Percentiles rank a stretch among this genome's conserved stretches.
Evolutionary conservation across 2,329 filamentous ascomycete genomes (phyloP).

Genomic region (Alternaria sp.): DNA sequence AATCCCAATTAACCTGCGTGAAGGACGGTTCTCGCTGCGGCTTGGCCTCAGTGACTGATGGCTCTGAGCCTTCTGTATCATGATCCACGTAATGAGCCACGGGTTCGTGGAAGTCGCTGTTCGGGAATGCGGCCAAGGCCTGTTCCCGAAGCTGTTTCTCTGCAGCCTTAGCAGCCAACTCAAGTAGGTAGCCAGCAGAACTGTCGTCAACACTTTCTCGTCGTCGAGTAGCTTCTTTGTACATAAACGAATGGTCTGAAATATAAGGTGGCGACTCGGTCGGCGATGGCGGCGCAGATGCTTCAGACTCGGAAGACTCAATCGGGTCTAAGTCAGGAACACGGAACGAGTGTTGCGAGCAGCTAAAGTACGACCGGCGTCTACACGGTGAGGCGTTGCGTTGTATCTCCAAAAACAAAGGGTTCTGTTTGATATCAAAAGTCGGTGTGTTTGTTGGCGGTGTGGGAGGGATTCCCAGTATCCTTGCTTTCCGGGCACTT

Average conservation of each 20-base stretch:
- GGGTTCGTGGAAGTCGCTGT: conserved; percentile 70
- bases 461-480: conserved; percentile 59
- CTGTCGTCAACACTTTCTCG: conserved; percentile 75
- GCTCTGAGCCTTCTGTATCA: conserved; percentile 54
- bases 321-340: conserved; percentile 68
- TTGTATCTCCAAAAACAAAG: conserved; percentile 45
- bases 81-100: conserved; percentile 75
- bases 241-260: conserved; percentile 57
- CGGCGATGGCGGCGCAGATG: conserved; percentile 54
- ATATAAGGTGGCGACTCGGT: conserved; percentile 53
- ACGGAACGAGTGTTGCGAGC: conserved; percentile 62
- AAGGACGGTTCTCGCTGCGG: conserved; percentile 67
- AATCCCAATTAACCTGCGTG: conserved; percentile 72
- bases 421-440: conserved; percentile 38
- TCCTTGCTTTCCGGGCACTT: conserved; percentile 32
- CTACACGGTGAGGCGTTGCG: conserved; percentile 40
- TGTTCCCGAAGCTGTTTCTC: conserved; percentile 80
- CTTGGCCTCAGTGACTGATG: conserved; percentile 18
- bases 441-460: conserved; percentile 48
- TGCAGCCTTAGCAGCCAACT: conserved; percentile 78
- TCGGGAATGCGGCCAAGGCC: conserved; percentile 77
- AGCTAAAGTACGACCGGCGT: conserved; percentile 44
- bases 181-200: conserved; percentile 77
- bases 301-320: conserved; percentile 65
- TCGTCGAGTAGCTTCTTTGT: conserved; percentile 61